These are phyloP conservation scores for Trichoderma hamatum DNA, from an alignment of 2,329 filamentous ascomycete genomes.

Conservation along the genomic window DNA sequence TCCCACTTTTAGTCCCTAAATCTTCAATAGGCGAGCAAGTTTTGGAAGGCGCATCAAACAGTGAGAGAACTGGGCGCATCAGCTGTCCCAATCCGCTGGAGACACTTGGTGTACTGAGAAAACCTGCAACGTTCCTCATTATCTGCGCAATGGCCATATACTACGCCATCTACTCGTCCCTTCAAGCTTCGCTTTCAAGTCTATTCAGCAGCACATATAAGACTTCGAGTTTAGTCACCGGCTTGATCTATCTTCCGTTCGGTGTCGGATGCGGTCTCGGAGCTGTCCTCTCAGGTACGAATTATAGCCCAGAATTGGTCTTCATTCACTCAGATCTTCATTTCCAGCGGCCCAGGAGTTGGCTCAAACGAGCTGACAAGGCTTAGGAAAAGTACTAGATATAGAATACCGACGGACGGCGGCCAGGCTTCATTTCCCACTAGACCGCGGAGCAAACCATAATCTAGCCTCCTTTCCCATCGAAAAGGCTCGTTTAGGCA, in stretches of 20 bases:
- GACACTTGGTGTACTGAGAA: neutral
- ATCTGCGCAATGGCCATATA: neutral
- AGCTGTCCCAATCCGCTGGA: neutral
- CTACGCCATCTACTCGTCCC: neutral
- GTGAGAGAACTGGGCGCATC: neutral
- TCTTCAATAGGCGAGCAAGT: neutral
- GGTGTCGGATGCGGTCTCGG: neutral
- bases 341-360: neutral
- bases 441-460: conserved; percentile 50
- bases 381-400: conserved; percentile 57
- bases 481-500: conserved; percentile 40
- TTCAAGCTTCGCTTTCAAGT: neutral
- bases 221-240: neutral
- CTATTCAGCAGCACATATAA: neutral
- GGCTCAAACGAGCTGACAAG: neutral
- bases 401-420: conserved; percentile 63
- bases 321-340: neutral
- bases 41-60: neutral
- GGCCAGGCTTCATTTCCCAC: conserved; percentile 48
- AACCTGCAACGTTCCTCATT: neutral
- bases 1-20: neutral
- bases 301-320: neutral
- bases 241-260: neutral
- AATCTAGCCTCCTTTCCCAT: conserved; percentile 43
- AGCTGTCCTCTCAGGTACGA: neutral